These are phyloP conservation scores for Globisporangium emineosum DNA, from an alignment of 352 stramenopile species.

Conservation along the genomic window DNA sequence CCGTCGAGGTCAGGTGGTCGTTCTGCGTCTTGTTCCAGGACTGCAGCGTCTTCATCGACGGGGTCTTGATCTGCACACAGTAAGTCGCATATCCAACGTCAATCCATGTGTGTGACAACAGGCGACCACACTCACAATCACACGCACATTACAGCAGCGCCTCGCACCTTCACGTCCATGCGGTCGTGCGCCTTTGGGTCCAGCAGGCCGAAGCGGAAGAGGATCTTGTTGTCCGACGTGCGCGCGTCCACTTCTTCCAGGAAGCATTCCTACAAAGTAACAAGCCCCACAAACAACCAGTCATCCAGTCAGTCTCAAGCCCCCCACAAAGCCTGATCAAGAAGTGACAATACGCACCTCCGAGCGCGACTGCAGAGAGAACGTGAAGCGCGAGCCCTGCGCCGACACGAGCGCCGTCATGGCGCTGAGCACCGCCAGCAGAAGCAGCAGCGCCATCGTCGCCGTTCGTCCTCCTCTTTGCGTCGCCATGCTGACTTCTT, in stretches of 20 bases:
- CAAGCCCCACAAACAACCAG: neutral
- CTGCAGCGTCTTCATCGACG: conserved; percentile 42
- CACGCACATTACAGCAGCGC: neutral
- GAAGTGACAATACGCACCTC: conserved; percentile 24
- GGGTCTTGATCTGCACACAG: conserved; percentile 43
- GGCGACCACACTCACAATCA: neutral
- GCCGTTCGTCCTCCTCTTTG: conserved; percentile 15
- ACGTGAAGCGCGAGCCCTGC: conserved; percentile 46
- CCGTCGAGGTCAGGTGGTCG: conserved; percentile 44
- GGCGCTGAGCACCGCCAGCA: conserved; percentile 18
- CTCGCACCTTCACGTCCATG: conserved; percentile 44
- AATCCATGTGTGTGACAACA: neutral
- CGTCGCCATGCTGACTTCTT: conserved; percentile 6
- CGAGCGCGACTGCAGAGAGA: conserved; percentile 32
- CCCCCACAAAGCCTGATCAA: too few species aligned
- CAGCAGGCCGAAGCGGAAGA: conserved; percentile 59
- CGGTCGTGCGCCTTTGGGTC: conserved; percentile 53
- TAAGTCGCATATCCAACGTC: neutral
- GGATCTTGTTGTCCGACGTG: conserved; percentile 51
- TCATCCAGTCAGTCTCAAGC: too few species aligned
- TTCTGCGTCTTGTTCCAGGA: conserved; percentile 63
- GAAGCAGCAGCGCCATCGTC: conserved; percentile 12
- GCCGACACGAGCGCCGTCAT: conserved; percentile 16
- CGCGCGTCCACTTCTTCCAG: conserved; percentile 55
- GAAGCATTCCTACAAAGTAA: conserved; percentile 45